Conservation (phyloP, 306 rosid genomes). For the Oemleria cerasiformis region DNA sequence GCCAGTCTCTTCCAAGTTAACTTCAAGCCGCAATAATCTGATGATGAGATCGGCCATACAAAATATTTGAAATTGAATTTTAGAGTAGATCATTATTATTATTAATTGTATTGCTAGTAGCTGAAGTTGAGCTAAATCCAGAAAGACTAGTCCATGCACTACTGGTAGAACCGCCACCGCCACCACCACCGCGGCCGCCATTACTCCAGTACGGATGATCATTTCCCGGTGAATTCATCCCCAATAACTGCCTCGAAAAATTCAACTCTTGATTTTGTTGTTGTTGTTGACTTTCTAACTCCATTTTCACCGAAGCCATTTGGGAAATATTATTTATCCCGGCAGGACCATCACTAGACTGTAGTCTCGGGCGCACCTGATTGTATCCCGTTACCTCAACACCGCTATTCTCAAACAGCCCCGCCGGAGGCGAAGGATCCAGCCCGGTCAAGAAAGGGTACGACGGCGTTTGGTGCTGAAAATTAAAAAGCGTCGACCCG, state of each 20-base stretch:
- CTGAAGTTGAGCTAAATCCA: slow-evolving; percentile 54
- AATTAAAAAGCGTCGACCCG: slow-evolving; percentile 26
- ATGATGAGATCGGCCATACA: not conserved
- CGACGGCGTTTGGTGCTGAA: slow-evolving; percentile 51
- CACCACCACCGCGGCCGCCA: not conserved
- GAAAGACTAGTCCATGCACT: slow-evolving; percentile 64
- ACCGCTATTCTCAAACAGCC: slow-evolving; percentile 37
- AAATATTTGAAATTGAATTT: not conserved
- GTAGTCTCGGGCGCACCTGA: slow-evolving; percentile 35
- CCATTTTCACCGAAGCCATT: slow-evolving; percentile 61
- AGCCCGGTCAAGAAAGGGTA: slow-evolving; percentile 54
- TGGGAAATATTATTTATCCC: slow-evolving; percentile 22
- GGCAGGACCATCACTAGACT: slow-evolving; percentile 37
- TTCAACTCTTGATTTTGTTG: slow-evolving; percentile 32
- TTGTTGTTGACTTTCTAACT: slow-evolving; percentile 18
- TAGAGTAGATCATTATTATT: slow-evolving; percentile 25
- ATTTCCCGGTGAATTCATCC: slow-evolving; percentile 27
- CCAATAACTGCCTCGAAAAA: slow-evolving; percentile 65
- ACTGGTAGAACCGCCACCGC: slow-evolving; percentile 15
- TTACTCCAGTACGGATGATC: slow-evolving; percentile 53
- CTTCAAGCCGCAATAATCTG: not conserved
- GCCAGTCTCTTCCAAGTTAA: not conserved
- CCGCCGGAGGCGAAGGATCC: slow-evolving; percentile 41
- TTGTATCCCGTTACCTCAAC: slow-evolving; percentile 27
- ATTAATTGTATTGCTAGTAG: slow-evolving; percentile 28